Evolutionary conservation across 164 flowering plant genomes (phyloP).

Genomic region (Nymphaea thermarum): DNA sequence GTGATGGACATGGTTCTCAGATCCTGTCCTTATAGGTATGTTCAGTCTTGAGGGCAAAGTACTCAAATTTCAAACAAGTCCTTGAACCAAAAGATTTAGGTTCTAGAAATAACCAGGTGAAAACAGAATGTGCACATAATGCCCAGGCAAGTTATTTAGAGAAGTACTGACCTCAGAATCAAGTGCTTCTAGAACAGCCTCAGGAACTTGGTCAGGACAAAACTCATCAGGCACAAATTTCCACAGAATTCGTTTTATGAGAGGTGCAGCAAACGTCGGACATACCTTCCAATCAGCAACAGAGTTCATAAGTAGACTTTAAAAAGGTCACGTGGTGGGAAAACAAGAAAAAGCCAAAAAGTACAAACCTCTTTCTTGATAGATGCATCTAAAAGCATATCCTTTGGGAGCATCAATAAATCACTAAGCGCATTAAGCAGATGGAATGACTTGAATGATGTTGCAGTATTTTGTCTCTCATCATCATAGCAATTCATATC

Average conservation of each 20-base stretch:
- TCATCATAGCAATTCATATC: conserved; percentile 18
- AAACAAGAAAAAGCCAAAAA: neutral
- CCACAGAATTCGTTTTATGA: conserved; percentile 64
- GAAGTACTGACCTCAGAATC: conserved; percentile 47
- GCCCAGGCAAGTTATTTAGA: neutral
- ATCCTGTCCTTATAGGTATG: no score
- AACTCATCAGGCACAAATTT: conserved; percentile 85
- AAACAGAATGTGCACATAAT: neutral
- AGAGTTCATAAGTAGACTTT: no score
- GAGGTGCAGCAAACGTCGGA: conserved; percentile 56
- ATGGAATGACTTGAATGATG: conserved; percentile 53
- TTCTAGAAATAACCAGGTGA: neutral
- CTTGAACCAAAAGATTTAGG: neutral
- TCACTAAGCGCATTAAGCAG: conserved; percentile 90
- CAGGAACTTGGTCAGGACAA: conserved; percentile 80
- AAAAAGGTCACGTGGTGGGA: neutral
- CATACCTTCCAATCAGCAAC: conserved; percentile 46
- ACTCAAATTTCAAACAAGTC: no score
- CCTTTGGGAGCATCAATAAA: conserved; percentile 91
- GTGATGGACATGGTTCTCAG: no score
- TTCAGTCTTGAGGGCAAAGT: no score
- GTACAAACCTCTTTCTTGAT: conserved; percentile 68
- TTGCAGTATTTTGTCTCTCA: conserved; percentile 20
- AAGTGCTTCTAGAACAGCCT: conserved; percentile 53
- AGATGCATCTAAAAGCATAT: conserved; percentile 57